Percentiles rank a stretch among this genome's conserved stretches.
phyloP scores from a whole-genome alignment of 495 filamentous ascomycete species.

The Amniculicola lignicola region DNA sequence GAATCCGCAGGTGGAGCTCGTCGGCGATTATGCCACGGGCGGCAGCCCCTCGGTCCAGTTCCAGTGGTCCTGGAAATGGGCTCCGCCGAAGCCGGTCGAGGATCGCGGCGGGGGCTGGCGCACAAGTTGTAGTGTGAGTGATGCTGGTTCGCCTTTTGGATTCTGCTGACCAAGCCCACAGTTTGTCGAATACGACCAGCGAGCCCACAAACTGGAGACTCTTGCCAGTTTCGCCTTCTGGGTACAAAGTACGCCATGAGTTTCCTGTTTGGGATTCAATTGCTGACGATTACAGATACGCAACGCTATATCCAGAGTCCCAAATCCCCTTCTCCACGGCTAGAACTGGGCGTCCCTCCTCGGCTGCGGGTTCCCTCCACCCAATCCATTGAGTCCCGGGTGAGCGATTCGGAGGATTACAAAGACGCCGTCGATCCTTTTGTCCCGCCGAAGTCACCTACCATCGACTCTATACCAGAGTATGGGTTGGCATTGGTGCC shows the following conservation, averaged over 20 bases:
- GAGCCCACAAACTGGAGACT: constrained; percentile 82
- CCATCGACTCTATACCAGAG: constrained; percentile 51
- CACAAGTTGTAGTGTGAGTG: constrained; percentile 78
- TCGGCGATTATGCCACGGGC: constrained; percentile 81
- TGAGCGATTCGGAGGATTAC: constrained; percentile 65
- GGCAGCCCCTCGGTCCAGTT: constrained; percentile 82
- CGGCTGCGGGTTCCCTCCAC: constrained; percentile 77
- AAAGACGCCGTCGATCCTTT: constrained; percentile 43
- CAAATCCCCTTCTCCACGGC: constrained; percentile 54
- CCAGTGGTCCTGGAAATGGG: constrained; percentile 96
- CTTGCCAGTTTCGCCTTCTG: constrained; percentile 92
- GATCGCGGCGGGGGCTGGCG: constrained; percentile 91
- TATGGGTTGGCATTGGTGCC: constrained; percentile 43
- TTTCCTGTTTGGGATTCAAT: not conserved
- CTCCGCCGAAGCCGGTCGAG: constrained; percentile 76
- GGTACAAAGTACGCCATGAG: constrained; percentile 66
- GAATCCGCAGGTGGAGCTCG: constrained; percentile 88
- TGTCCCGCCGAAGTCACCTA: constrained; percentile 59
- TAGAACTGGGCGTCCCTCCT: constrained; percentile 68
- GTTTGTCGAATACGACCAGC: constrained; percentile 95
- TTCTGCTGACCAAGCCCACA: constrained; percentile 34
- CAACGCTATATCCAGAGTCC: constrained; percentile 38
- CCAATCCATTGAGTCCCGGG: constrained; percentile 74
- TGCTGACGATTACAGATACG: constrained; percentile 33
- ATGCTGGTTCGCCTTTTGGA: not conserved